Conservation (phyloP, 805 yeast genomes). For the Wickerhamomyces ciferrii region DNA sequence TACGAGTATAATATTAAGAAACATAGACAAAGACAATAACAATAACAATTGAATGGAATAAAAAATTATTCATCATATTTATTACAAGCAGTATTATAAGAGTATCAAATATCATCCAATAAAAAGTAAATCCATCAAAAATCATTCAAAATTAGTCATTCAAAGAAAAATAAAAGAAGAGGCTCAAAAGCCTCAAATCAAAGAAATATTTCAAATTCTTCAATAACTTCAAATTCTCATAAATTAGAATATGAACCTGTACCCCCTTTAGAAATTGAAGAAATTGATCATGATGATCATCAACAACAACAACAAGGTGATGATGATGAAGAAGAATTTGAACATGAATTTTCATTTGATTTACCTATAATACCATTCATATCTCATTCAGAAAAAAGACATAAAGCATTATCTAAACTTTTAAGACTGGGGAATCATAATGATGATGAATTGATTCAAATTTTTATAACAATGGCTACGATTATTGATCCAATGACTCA, state of each 20-base stretch:
- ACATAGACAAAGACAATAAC: too few species aligned
- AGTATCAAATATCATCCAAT: too few species aligned
- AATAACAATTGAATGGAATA: too few species aligned
- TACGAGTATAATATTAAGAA: too few species aligned
- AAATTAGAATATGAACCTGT: neutral
- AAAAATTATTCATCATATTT: too few species aligned
- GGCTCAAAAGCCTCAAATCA: slow-evolving; percentile 12
- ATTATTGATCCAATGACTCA: slow-evolving; percentile 64
- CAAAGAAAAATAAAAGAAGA: slow-evolving; percentile 14
- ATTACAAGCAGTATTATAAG: too few species aligned
- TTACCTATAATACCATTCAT: slow-evolving; percentile 17
- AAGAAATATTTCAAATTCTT: neutral
- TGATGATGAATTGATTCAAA: slow-evolving; percentile 6
- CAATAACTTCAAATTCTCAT: neutral
- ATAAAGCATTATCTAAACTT: slow-evolving; percentile 23
- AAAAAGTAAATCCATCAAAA: too few species aligned
- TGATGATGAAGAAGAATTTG: slow-evolving; percentile 15
- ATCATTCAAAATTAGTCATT: neutral
- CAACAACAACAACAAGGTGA: neutral
- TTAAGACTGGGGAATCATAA: slow-evolving; percentile 14
- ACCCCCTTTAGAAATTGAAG: neutral
- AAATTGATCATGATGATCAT: neutral
- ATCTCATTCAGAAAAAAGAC: slow-evolving; percentile 24
- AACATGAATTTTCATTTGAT: slow-evolving; percentile 26
- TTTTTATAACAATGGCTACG: slow-evolving; percentile 26